Conservation (phyloP, 179 eudicot species). For the Dionaea muscipula region DNA sequence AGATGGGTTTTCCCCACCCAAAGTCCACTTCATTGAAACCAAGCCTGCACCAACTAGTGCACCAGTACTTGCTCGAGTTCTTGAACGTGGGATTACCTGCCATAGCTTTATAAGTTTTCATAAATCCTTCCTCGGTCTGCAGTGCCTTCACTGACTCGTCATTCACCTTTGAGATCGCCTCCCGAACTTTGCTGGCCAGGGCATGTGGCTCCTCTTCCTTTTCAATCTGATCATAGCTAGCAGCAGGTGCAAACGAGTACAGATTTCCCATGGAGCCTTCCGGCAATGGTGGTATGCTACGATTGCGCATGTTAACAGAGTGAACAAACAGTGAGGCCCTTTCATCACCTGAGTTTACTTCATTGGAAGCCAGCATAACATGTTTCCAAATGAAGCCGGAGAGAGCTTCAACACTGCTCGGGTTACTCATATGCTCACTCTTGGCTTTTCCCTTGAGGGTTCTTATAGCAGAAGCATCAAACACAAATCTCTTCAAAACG, state of each 20-base stretch:
- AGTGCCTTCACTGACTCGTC: not conserved
- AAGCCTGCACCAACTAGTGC: conserved; percentile 14
- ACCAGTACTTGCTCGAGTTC: not conserved
- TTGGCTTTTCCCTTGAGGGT: conserved; percentile 6
- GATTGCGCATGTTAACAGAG: conserved; percentile 13
- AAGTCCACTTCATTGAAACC: conserved; percentile 13
- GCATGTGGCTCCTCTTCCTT: not conserved
- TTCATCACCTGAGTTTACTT: not conserved
- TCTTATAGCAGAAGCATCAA: not conserved
- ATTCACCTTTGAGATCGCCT: conserved; percentile 3
- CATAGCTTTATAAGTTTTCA: not conserved
- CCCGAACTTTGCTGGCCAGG: not conserved
- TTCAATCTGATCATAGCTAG: not conserved
- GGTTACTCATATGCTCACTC: conserved; percentile 8
- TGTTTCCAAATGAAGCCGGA: conserved; percentile 18
- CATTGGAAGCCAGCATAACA: not conserved
- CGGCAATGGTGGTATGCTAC: conserved; percentile 6
- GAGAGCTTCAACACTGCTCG: conserved; percentile 13
- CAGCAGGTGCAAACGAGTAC: conserved; percentile 3
- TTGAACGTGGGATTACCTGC: not conserved
- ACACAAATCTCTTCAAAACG: conserved; percentile 10
- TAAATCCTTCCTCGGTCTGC: conserved; percentile 6
- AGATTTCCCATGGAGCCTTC: conserved; percentile 13
- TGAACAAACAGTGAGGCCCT: conserved; percentile 7
- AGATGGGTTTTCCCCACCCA: conserved; percentile 14